Evolutionary conservation across 176 grass and related monocot genomes (phyloP).

Genomic region (Pontederia crassipes): DNA sequence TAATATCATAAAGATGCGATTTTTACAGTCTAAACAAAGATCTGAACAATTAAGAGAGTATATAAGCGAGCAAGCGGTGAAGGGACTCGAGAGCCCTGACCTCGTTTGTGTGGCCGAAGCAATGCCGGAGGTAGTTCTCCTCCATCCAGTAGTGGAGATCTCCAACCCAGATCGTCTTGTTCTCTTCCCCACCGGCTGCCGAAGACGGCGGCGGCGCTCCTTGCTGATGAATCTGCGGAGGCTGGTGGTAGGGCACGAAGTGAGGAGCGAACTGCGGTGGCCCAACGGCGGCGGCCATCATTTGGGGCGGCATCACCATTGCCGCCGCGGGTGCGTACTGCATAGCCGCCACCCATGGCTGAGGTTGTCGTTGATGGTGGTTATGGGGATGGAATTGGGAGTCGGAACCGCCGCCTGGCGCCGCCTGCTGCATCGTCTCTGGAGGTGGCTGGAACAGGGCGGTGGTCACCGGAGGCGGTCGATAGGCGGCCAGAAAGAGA

Average conservation of each 20-base stretch:
- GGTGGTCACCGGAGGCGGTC: not conserved
- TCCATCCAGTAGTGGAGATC: slow-evolving; percentile 99
- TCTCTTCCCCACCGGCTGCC: slow-evolving; percentile 55
- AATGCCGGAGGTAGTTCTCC: slow-evolving; percentile 92
- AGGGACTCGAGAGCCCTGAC: slow-evolving; percentile 27
- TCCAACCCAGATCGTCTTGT: slow-evolving; percentile 97
- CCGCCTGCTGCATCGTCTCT: slow-evolving; percentile 60
- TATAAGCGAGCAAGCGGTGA: slow-evolving; percentile 27
- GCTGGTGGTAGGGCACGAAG: slow-evolving; percentile 66
- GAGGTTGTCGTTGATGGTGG: slow-evolving; percentile 32
- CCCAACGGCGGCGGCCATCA: slow-evolving; percentile 36
- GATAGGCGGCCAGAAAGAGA: slow-evolving; percentile 24
- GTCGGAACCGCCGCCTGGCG: slow-evolving; percentile 24
- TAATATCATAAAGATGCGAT: not conserved
- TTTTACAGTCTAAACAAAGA: not conserved
- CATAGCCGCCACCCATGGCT: slow-evolving; percentile 39
- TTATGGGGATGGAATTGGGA: slow-evolving; percentile 15
- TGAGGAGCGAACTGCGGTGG: slow-evolving; percentile 73
- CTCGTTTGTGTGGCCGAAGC: slow-evolving; percentile 91
- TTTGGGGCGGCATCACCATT: slow-evolving; percentile 82
- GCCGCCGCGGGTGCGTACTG: slow-evolving; percentile 46
- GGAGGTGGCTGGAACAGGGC: not conserved
- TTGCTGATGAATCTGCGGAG: slow-evolving; percentile 23
- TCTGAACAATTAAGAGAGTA: not conserved
- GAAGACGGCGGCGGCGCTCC: slow-evolving; percentile 12